Conservation (phyloP, 352 stramenopile species). For the Globisporangium cystogenes region DNA sequence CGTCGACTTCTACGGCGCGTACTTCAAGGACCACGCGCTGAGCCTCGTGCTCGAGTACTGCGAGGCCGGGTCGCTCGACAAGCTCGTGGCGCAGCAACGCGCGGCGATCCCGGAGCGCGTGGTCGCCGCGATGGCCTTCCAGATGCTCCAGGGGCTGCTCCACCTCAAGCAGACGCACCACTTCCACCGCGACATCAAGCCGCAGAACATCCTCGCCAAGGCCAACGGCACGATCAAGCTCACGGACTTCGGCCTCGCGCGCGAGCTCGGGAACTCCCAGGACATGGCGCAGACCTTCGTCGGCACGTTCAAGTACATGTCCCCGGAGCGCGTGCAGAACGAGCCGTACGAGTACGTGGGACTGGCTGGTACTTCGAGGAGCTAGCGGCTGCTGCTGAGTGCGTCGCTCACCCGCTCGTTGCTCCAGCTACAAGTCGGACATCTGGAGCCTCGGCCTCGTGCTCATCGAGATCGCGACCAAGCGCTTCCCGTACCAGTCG, state of each 20-base stretch:
- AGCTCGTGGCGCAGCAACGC: slow-evolving; percentile 19
- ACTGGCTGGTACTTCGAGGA: background rate
- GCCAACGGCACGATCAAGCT: slow-evolving; percentile 72
- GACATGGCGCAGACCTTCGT: slow-evolving; percentile 87
- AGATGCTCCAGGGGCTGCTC: slow-evolving; percentile 50
- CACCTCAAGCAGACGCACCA: slow-evolving; percentile 60
- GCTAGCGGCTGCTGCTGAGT: background rate
- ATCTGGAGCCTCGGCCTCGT: slow-evolving; percentile 76
- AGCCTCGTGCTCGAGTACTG: slow-evolving; percentile 69
- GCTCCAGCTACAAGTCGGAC: slow-evolving; percentile 77
- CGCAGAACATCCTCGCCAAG: slow-evolving; percentile 90
- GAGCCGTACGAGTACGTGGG: slow-evolving; percentile 56
- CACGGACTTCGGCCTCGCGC: slow-evolving; percentile 70
- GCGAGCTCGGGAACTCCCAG: slow-evolving; percentile 57
- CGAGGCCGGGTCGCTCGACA: slow-evolving; percentile 53
- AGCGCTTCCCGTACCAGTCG: slow-evolving; percentile 44
- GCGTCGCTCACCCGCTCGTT: slow-evolving; percentile 6
- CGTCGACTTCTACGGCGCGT: slow-evolving; percentile 63
- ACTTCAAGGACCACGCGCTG: slow-evolving; percentile 67
- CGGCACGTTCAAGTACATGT: slow-evolving; percentile 93
- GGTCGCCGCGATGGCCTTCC: slow-evolving; percentile 49
- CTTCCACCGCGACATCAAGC: slow-evolving; percentile 94
- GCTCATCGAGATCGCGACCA: slow-evolving; percentile 63
- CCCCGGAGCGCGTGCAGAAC: slow-evolving; percentile 87
- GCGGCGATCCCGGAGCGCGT: slow-evolving; percentile 35